Evolutionary conservation across 345 rosid genomes (phyloP), one percentile per base, ranked within the genome.

Genomic region (Rhodamnia argentea): DNA sequence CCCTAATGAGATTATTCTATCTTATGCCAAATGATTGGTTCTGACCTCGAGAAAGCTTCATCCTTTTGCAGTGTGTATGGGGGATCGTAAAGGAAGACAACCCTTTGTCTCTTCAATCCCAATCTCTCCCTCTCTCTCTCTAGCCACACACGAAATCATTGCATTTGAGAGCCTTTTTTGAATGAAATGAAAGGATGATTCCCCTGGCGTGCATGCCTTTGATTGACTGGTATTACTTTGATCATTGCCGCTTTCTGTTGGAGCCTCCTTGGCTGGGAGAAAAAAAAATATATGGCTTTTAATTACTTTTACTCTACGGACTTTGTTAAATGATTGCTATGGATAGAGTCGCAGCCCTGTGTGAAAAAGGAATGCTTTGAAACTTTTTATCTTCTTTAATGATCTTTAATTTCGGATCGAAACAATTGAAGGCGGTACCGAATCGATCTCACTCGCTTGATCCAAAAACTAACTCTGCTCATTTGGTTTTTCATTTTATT

Each of bases 11-110:
- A 70, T 37, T 70, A 32, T 70, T 70, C 44, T 32, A 70, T 70
- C 78, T 24, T 44, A 50, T 84, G 50, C 81, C 86, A 60, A 84
- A 84, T 84, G 86, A 84, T 84, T 84, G 86, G 86, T 60, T 47
- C 60, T 84, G 85, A 58, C 85, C 81, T 59, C 86, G 76, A 84
- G 50, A 84, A 44, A 84, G 42, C n/a, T 26, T 9, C 23, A 14
- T 40, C 78, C 42, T 70, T 70, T 32, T 32, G 47, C 47, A 32
- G 78, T 37, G 78, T 44, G 40, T 16, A 70, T 70, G 47, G 78
- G 47, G 78, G 37, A 29, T 55, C 47, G 23, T 70, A 70, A 70
- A 70, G 78, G 32, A 32, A 37, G 47, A 23, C 22, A 18, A 64
- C 78, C 81, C 59, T 84, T 58, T 60, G 78, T 59, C 55, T 47